A percentile compares a stretch with the other conserved stretches of the same genome.
phyloP scores from a whole-genome alignment of 176 grass and related monocot genomes.

The Eragrostis curvula region DNA sequence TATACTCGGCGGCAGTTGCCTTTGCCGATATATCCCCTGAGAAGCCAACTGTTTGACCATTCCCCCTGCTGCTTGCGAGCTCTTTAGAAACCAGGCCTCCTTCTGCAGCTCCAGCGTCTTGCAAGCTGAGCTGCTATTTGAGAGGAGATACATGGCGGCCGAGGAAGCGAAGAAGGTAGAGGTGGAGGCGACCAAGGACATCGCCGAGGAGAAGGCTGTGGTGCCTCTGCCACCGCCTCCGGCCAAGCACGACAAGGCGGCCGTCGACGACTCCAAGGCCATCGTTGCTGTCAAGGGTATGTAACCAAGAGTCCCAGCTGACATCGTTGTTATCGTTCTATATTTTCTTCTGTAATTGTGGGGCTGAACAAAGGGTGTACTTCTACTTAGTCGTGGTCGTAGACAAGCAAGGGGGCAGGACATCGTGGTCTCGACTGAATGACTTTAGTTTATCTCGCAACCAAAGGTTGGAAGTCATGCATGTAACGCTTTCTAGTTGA shows the following conservation, averaged over 20 bases:
- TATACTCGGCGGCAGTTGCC: background rate
- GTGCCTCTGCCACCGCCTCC: conserved; percentile 34
- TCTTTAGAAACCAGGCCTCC: background rate
- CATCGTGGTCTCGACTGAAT: too few relatives aligned
- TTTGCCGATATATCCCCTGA: background rate
- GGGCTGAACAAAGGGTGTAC: too few relatives aligned
- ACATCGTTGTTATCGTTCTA: background rate
- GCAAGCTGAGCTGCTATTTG: background rate
- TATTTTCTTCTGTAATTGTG: background rate
- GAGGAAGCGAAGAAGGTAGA: conserved; percentile 60
- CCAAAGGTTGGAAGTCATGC: background rate
- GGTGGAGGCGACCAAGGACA: conserved; percentile 65
- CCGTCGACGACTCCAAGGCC: conserved; percentile 49
- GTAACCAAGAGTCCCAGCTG: background rate
- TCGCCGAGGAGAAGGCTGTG: conserved; percentile 62
- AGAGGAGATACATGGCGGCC: background rate
- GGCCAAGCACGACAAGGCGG: background rate
- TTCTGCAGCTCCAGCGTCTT: background rate
- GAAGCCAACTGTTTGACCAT: conserved; percentile 12
- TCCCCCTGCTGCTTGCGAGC: background rate
- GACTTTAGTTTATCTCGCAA: too few relatives aligned
- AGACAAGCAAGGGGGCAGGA: too few relatives aligned
- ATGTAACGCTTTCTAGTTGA: background rate
- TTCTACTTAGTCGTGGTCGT: too few relatives aligned
- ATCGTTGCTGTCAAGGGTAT: conserved; percentile 46